A percentile compares a stretch with the other conserved stretches of the same genome.
These are phyloP conservation scores for Colletotrichum cereale DNA, from an alignment of 2,329 filamentous ascomycete genomes.

Conservation along the genomic window DNA sequence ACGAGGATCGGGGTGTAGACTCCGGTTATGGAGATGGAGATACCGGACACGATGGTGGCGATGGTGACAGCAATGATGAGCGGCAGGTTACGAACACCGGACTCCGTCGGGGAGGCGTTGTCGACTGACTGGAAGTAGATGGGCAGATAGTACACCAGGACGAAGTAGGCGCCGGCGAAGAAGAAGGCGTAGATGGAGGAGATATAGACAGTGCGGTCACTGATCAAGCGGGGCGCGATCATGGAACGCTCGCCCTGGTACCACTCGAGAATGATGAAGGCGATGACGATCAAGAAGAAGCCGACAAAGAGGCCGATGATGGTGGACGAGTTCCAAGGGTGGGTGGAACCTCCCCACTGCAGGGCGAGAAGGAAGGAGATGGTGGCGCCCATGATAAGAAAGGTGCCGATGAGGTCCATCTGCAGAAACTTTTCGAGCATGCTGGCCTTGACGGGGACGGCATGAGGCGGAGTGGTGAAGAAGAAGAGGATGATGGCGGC, in stretches of 20 bases:
- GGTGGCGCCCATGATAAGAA: slow-evolving; percentile 59
- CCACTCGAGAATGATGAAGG: slow-evolving; percentile 54
- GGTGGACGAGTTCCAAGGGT: slow-evolving; percentile 56
- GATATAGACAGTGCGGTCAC: slow-evolving; percentile 53
- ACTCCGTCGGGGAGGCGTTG: slow-evolving; percentile 53
- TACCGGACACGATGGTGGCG: slow-evolving; percentile 55
- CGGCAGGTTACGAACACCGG: slow-evolving; percentile 60
- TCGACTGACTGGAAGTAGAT: slow-evolving; percentile 61
- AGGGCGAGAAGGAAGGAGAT: slow-evolving; percentile 60
- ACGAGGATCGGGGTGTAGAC: slow-evolving; percentile 61
- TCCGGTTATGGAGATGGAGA: slow-evolving; percentile 54
- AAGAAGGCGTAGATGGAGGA: slow-evolving; percentile 57
- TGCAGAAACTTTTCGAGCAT: slow-evolving; percentile 60
- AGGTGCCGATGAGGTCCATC: slow-evolving; percentile 61
- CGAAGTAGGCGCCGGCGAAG: slow-evolving; percentile 58
- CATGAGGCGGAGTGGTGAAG: slow-evolving; percentile 57
- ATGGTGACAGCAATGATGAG: slow-evolving; percentile 59
- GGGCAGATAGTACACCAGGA: slow-evolving; percentile 61
- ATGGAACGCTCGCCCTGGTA: slow-evolving; percentile 61
- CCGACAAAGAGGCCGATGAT: slow-evolving; percentile 60
- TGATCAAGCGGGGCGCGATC: slow-evolving; percentile 55
- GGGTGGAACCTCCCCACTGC: slow-evolving; percentile 60
- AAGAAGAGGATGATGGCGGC: slow-evolving; percentile 54
- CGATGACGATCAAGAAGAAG: slow-evolving; percentile 49
- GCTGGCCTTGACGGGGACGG: slow-evolving; percentile 52